Conservation (phyloP, 352 stramenopile species). For the Phytopythium ostracodes region DNA sequence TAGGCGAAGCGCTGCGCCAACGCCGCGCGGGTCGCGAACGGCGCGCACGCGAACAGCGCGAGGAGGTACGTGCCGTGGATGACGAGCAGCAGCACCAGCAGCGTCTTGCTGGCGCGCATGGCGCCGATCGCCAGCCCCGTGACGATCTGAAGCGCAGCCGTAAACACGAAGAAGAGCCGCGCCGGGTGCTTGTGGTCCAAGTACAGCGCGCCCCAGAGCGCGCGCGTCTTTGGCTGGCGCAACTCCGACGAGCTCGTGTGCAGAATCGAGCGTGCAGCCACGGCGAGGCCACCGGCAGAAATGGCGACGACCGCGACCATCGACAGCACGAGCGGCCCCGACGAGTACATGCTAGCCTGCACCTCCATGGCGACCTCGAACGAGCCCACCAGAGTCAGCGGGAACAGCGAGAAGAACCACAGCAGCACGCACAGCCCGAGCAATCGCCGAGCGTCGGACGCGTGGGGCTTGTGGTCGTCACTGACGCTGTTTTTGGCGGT, state of each 20-base stretch:
- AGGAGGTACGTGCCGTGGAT: slow-evolving; percentile 43
- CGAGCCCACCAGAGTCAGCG: slow-evolving; percentile 36
- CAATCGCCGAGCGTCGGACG: background rate
- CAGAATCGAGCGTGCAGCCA: slow-evolving; percentile 30
- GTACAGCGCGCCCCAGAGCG: slow-evolving; percentile 49
- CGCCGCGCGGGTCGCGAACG: slow-evolving; percentile 15
- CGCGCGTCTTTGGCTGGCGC: slow-evolving; percentile 27
- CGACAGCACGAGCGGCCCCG: slow-evolving; percentile 18
- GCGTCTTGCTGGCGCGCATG: slow-evolving; percentile 29
- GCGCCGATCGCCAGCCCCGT: slow-evolving; percentile 39
- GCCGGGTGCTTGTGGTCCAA: slow-evolving; percentile 31
- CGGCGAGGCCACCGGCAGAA: slow-evolving; percentile 22
- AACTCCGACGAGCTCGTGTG: slow-evolving; percentile 29
- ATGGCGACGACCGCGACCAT: slow-evolving; percentile 26
- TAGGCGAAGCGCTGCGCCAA: slow-evolving; percentile 24
- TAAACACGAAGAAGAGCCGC: slow-evolving; percentile 51
- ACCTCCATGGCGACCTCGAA: slow-evolving; percentile 64
- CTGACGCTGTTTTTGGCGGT: background rate
- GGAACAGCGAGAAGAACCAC: slow-evolving; percentile 50
- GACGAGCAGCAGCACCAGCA: slow-evolving; percentile 37
- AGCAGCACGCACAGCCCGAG: slow-evolving; percentile 45
- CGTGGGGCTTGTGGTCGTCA: background rate
- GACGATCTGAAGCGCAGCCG: slow-evolving; percentile 35
- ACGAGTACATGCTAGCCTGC: slow-evolving; percentile 13
- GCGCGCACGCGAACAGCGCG: slow-evolving; percentile 18